A percentile compares a stretch with the other conserved stretches of the same genome.
Evolutionary conservation across 2,329 filamentous ascomycete genomes (phyloP).

Genomic region (Venturia pyrina): DNA sequence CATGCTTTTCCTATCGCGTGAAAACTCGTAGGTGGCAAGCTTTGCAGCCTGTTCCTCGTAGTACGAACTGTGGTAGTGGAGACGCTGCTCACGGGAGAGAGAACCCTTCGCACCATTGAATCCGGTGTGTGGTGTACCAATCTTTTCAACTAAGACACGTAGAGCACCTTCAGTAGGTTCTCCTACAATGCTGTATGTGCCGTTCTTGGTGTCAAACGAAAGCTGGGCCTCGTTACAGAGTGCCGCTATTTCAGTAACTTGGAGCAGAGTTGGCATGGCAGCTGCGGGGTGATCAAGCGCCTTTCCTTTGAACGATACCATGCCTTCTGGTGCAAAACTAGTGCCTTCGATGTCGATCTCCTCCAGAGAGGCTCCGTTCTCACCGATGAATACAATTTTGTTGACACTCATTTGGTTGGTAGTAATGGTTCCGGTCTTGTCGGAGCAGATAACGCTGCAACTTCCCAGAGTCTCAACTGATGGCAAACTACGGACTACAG

Average conservation of each 20-base stretch:
- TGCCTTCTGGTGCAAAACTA: constrained; percentile 77
- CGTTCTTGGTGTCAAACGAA: constrained; percentile 67
- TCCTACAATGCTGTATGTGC: constrained; percentile 71
- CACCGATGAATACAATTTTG: constrained; percentile 76
- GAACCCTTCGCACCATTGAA: constrained; percentile 43
- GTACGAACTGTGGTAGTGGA: constrained; percentile 73
- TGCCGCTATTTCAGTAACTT: constrained; percentile 60
- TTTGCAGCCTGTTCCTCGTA: constrained; percentile 69
- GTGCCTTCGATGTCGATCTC: constrained; percentile 88
- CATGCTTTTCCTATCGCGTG: constrained; percentile 97
- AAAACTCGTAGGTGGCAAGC: constrained; percentile 90
- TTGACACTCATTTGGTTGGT: constrained; percentile 99
- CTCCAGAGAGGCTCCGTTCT: constrained; percentile 62
- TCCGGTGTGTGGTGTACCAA: constrained; percentile 66
- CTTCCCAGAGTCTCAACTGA: constrained; percentile 97
- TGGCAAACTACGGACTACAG: constrained; percentile 88
- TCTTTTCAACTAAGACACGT: constrained; percentile 83
- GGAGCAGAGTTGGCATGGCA: constrained; percentile 65
- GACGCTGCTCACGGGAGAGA: constrained; percentile 46
- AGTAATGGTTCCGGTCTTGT: constrained; percentile 96
- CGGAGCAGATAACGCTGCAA: constrained; percentile 98
- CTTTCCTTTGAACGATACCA: constrained; percentile 60
- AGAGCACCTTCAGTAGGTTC: constrained; percentile 94
- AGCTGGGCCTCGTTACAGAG: constrained; percentile 86
- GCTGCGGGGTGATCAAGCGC: constrained; percentile 57